phyloP scores from a whole-genome alignment of 129 eudicot genomes.

The Flaveria linearis region DNA sequence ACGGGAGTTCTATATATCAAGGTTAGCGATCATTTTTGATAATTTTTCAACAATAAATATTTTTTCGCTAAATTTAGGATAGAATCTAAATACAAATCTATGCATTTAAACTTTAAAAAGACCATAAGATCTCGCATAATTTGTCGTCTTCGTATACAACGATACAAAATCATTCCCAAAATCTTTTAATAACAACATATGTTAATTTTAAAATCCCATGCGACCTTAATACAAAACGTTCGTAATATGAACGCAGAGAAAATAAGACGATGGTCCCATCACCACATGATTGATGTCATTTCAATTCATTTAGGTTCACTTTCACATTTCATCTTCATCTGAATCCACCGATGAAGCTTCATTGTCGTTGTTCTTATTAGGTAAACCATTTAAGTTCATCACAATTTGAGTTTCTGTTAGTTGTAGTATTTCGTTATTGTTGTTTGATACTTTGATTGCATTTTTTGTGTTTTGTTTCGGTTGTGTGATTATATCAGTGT shows the following conservation, averaged over 20 bases:
- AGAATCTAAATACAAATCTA: no score
- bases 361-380: background rate
- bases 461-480: no score
- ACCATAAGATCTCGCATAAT: no score
- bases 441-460: background rate
- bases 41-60: no score
- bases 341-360: background rate
- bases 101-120: no score
- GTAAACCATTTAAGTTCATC: background rate
- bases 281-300: slow-evolving; percentile 23
- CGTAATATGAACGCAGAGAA: slow-evolving; percentile 4
- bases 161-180: background rate
- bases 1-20: no score
- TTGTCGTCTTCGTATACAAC: no score
- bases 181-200: background rate
- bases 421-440: background rate
- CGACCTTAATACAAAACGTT: background rate
- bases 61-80: no score
- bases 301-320: slow-evolving; percentile 7
- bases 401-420: background rate
- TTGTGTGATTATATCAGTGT: no score
- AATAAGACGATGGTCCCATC: slow-evolving; percentile 19
- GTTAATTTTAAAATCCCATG: background rate
- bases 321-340: slow-evolving; percentile 19
- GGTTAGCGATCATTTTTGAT: no score